Conservation (phyloP, 148 eudicot species). For the Mesembryanthemum crystallinum region DNA sequence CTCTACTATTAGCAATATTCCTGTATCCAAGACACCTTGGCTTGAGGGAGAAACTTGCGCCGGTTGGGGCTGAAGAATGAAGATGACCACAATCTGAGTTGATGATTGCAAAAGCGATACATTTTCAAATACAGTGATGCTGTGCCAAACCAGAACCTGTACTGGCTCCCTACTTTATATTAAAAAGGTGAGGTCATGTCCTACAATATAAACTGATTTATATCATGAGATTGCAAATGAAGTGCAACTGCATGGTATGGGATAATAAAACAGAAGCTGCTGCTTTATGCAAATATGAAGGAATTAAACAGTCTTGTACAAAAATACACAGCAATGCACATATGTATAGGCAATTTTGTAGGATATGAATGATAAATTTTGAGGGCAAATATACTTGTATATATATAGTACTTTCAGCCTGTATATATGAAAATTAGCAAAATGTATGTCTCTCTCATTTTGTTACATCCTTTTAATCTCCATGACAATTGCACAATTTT, state of each 20-base stretch:
- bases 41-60: conserved; percentile 25
- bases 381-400: background rate
- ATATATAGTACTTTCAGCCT: background rate
- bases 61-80: conserved; percentile 38
- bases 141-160: background rate
- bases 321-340: background rate
- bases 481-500: background rate
- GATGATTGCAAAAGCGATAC: background rate
- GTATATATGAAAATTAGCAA: conserved; percentile 5
- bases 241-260: background rate
- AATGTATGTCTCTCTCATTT: background rate
- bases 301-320: background rate
- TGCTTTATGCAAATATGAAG: no score
- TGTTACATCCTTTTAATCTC: background rate
- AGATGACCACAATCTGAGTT: background rate
- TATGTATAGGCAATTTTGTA: conserved; percentile 23
- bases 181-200: background rate
- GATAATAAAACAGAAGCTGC: no score
- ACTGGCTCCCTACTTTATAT: background rate
- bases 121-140: background rate
- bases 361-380: conserved; percentile 3
- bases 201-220: background rate
- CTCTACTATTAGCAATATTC: conserved; percentile 52
- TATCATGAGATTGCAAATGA: conserved; percentile 5
- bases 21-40: conserved; percentile 59